These are phyloP conservation scores for Hirschfeldia incana DNA, from an alignment of 345 rosid species.

Conservation along the genomic window DNA sequence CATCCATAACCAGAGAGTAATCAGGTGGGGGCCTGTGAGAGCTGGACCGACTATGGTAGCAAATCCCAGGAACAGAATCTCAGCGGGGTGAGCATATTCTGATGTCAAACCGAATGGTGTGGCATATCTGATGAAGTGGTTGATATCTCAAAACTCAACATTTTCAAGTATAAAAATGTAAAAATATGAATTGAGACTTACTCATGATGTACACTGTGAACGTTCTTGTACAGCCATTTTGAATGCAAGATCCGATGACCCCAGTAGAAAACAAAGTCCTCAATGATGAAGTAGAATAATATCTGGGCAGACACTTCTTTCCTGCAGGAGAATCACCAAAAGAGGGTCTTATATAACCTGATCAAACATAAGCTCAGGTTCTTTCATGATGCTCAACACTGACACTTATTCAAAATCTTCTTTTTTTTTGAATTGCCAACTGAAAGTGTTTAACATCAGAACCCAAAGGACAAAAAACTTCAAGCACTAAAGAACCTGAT, in stretches of 20 bases:
- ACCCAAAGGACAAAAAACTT: slow-evolving; percentile 30
- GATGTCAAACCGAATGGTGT: slow-evolving; percentile 98
- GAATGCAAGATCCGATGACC: slow-evolving; percentile 91
- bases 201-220: slow-evolving; percentile 99
- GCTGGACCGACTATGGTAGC: slow-evolving; percentile 98
- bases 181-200: slow-evolving; percentile 45
- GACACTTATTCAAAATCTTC: slow-evolving; percentile 8
- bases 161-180: not conserved
- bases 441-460: slow-evolving; percentile 33
- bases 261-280: slow-evolving; percentile 98
- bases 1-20: slow-evolving; percentile 99
- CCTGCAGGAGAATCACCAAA: slow-evolving; percentile 60
- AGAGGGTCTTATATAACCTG: slow-evolving; percentile 37
- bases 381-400: slow-evolving; percentile 38
- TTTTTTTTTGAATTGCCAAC: slow-evolving; percentile 7
- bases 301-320: slow-evolving; percentile 70
- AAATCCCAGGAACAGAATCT: slow-evolving; percentile 94
- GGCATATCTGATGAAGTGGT: slow-evolving; percentile 63
- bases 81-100: slow-evolving; percentile 99
- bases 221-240: slow-evolving; percentile 97
- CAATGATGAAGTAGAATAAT: slow-evolving; percentile 89
- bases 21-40: slow-evolving; percentile 90
- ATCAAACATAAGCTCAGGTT: slow-evolving; percentile 37
- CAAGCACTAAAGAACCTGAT: slow-evolving; percentile 65
- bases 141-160: not conserved